Percentiles rank a stretch among this genome's conserved stretches.
These are phyloP conservation scores for Suhomyces bolitotheri DNA, from an alignment of 1,139 yeast genomes.

Conservation along the genomic window DNA sequence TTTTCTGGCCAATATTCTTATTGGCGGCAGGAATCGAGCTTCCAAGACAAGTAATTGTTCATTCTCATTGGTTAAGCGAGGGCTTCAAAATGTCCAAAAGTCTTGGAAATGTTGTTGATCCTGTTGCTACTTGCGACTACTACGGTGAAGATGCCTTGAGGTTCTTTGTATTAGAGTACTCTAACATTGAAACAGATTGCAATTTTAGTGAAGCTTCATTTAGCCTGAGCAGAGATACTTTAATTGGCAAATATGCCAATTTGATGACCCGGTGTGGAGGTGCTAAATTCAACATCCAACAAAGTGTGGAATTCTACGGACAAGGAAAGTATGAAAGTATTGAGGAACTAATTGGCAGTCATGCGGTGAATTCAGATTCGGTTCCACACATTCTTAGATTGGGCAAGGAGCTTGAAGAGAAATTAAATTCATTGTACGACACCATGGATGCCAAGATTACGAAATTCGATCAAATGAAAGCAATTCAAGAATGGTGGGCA, in stretches of 20 bases:
- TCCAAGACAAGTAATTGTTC: conserved; percentile 80
- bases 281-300: conserved; percentile 58
- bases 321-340: conserved; percentile 27
- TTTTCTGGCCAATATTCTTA: conserved; percentile 92
- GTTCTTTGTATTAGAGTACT: conserved; percentile 74
- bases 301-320: conserved; percentile 35
- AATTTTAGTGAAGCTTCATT: conserved; percentile 70
- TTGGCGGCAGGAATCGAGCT: conserved; percentile 75
- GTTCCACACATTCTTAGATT: conserved; percentile 19
- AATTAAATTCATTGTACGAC: conserved; percentile 22
- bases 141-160: conserved; percentile 77
- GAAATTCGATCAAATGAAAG: conserved; percentile 57
- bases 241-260: conserved; percentile 84
- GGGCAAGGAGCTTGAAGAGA: conserved; percentile 21
- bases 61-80: conserved; percentile 90
- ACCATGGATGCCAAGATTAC: conserved; percentile 45
- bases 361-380: conserved; percentile 15
- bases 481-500: conserved; percentile 63
- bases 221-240: conserved; percentile 55
- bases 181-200: conserved; percentile 74
- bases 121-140: conserved; percentile 56
- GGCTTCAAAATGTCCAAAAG: conserved; percentile 95
- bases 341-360: conserved; percentile 21
- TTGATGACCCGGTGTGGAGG: conserved; percentile 74
- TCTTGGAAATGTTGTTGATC: conserved; percentile 94